phyloP scores from a whole-genome alignment of 192 early-diverging fungal genomes.

The Entomortierella parvispora region DNA sequence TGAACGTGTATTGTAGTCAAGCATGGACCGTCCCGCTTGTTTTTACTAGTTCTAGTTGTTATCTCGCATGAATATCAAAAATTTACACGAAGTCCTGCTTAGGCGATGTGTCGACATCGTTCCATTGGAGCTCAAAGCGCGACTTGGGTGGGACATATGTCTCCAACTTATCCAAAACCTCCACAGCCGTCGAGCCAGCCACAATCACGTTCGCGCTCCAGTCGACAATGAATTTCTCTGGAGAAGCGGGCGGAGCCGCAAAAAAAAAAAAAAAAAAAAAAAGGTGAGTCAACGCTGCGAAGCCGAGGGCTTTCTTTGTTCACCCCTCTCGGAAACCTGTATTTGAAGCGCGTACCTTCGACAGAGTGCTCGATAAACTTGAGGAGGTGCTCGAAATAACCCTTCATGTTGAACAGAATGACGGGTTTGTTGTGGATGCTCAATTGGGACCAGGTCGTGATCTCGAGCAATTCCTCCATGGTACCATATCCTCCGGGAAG shows the following conservation, averaged over 20 bases:
- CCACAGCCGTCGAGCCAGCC: constrained; percentile 67
- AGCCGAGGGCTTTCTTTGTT: not conserved
- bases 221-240: constrained; percentile 71
- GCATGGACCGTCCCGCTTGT: not conserved
- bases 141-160: constrained; percentile 57
- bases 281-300: not conserved
- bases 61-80: not conserved
- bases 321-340: too few species aligned
- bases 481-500: constrained; percentile 92
- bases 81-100: constrained; percentile 34
- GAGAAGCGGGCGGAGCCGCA: too few species aligned
- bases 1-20: too few species aligned
- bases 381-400: constrained; percentile 77
- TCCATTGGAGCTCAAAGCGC: constrained; percentile 66
- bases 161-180: constrained; percentile 65
- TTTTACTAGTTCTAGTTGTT: not conserved
- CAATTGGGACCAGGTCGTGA: constrained; percentile 82
- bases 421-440: constrained; percentile 87
- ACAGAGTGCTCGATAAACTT: constrained; percentile 71
- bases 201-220: constrained; percentile 63
- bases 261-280: not conserved
- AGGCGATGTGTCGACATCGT: constrained; percentile 6
- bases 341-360: constrained; percentile 55
- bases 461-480: constrained; percentile 88
- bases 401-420: constrained; percentile 78